phyloP scores from a whole-genome alignment of 345 rosid species.

The Angophora floribunda region DNA sequence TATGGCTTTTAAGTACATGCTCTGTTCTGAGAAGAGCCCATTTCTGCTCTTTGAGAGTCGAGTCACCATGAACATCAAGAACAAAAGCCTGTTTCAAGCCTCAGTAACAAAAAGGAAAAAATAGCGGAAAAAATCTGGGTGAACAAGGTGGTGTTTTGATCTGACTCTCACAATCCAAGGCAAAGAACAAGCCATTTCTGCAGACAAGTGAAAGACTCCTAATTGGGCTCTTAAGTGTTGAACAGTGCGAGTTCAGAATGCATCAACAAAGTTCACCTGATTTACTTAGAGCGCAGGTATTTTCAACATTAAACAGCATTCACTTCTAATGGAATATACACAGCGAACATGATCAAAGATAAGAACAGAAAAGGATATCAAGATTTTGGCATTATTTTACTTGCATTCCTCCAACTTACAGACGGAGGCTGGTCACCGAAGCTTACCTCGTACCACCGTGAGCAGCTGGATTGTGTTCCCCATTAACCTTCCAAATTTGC shows the following conservation, averaged over 20 bases:
- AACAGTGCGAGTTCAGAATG: not conserved
- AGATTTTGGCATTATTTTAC: not conserved
- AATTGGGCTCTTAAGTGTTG: not conserved
- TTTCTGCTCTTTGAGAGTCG: not conserved
- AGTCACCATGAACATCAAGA: not conserved
- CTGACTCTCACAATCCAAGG: not conserved
- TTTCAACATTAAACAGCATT: not conserved
- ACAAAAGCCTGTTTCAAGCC: not conserved
- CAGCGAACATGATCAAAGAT: not conserved
- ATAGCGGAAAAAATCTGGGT: not conserved
- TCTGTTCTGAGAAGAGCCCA: not conserved
- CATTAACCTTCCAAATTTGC: not conserved
- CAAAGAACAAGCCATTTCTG: too few species aligned
- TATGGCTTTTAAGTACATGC: not conserved
- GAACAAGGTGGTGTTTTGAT: not conserved
- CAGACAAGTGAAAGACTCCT: too few species aligned
- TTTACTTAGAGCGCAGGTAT: not conserved
- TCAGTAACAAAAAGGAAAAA: not conserved
- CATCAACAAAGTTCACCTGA: not conserved
- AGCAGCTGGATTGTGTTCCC: not conserved
- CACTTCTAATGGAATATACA: not conserved
- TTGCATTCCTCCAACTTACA: not conserved
- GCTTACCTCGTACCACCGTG: not conserved
- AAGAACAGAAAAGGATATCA: not conserved
- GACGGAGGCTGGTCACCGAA: not conserved